Percentiles rank a stretch among this genome's conserved stretches.
Conservation (phyloP, 805 yeast genomes). For the Zygosaccharomyces pseudorouxii region DNA sequence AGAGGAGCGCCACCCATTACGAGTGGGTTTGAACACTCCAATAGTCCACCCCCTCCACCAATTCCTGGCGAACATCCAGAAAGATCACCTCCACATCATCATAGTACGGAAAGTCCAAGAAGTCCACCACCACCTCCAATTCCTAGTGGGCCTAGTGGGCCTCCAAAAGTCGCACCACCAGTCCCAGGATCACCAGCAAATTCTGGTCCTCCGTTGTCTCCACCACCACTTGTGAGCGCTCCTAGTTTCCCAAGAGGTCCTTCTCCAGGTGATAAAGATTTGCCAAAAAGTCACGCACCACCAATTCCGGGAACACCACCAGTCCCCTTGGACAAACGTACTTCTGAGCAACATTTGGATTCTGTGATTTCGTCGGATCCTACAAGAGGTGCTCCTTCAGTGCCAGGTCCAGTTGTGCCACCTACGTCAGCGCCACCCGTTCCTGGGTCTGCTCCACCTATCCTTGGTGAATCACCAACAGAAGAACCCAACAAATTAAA, state of each 20-base stretch:
- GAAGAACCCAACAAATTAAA: conserved; percentile 4
- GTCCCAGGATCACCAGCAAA: conserved; percentile 7
- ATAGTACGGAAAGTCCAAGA: not conserved
- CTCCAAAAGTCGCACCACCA: conserved; percentile 12
- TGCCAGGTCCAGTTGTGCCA: conserved; percentile 19
- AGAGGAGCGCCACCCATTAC: conserved; percentile 10
- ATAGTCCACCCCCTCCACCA: not conserved
- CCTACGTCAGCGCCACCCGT: conserved; percentile 19
- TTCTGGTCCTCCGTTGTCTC: not conserved
- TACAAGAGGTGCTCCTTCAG: conserved; percentile 5
- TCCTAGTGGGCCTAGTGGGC: not conserved
- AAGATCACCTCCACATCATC: conserved; percentile 6
- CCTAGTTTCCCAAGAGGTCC: conserved; percentile 11
- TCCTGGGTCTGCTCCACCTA: conserved; percentile 11
- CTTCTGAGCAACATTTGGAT: not conserved
- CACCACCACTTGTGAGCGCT: not conserved
- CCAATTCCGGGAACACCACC: not conserved
- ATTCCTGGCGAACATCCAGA: conserved; percentile 7
- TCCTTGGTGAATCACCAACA: conserved; percentile 3
- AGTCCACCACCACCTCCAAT: conserved; percentile 16
- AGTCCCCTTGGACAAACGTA: not conserved
- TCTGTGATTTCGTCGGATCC: not conserved
- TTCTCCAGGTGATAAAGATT: not conserved
- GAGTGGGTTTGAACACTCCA: not conserved
- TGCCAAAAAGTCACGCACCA: not conserved